These are phyloP conservation scores for Cantharellus cinnabarinus DNA, from an alignment of 768 basidiomycete genomes.

Conservation along the genomic window DNA sequence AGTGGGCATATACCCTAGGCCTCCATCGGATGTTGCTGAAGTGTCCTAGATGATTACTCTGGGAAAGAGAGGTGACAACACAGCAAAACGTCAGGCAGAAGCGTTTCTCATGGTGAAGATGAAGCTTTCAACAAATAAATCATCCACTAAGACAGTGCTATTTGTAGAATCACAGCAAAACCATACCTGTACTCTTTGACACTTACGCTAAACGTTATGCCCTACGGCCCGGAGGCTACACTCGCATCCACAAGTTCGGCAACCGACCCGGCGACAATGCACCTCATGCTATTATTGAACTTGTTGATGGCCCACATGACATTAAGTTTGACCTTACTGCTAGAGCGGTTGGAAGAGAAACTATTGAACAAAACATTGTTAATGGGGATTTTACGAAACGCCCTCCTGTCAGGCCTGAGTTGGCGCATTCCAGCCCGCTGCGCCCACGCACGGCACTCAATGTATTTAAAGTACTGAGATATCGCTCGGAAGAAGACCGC, in stretches of 20 bases:
- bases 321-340: slow-evolving; percentile 77
- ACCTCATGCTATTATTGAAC: slow-evolving; percentile 72
- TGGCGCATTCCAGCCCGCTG: slow-evolving; percentile 18
- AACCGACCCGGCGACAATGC: slow-evolving; percentile 83
- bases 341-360: slow-evolving; percentile 68
- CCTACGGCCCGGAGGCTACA: slow-evolving; percentile 77
- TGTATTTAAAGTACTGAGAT: slow-evolving; percentile 51
- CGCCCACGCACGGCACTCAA: slow-evolving; percentile 54
- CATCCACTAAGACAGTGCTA: neutral
- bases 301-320: slow-evolving; percentile 90
- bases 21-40: neutral
- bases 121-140: neutral
- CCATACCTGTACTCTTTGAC: slow-evolving; percentile 68
- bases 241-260: slow-evolving; percentile 83
- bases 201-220: slow-evolving; percentile 66
- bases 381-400: slow-evolving; percentile 23
- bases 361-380: slow-evolving; percentile 1
- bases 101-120: slow-evolving; percentile 45
- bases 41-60: slow-evolving; percentile 60
- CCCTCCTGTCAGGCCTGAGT: slow-evolving; percentile 26
- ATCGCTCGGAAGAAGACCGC: slow-evolving; percentile 28
- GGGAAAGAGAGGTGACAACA: slow-evolving; percentile 64
- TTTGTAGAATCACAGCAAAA: slow-evolving; percentile 26
- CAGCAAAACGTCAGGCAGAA: slow-evolving; percentile 49
- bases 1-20: slow-evolving; percentile 20